A percentile compares a stretch with the other conserved stretches of the same genome.
Conservation (phyloP, 73 alveolate genomes). For the Paramecium caudatum region DNA sequence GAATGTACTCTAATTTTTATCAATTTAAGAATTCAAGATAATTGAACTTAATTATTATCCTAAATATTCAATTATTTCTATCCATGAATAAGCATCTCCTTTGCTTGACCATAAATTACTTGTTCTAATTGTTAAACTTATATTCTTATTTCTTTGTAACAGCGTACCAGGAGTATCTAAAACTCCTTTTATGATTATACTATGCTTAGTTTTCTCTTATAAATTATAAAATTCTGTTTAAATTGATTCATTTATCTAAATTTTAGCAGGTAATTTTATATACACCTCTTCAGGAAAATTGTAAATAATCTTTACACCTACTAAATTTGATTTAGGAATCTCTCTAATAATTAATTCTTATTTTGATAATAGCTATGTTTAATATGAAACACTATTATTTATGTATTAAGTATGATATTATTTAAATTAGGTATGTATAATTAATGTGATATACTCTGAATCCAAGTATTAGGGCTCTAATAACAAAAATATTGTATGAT, state of each 20-base stretch:
- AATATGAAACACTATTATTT: background rate
- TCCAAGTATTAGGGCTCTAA: slow-evolving; percentile 22
- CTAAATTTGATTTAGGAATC: slow-evolving; percentile 12
- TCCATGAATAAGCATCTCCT: slow-evolving; percentile 64
- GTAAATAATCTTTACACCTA: background rate
- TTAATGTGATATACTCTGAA: slow-evolving; percentile 1
- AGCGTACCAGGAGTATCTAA: slow-evolving; percentile 25
- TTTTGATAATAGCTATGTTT: background rate
- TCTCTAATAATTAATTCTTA: slow-evolving; percentile 21
- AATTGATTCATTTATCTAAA: background rate
- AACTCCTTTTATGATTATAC: slow-evolving; percentile 28
- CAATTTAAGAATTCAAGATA: background rate
- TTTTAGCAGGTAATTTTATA: background rate
- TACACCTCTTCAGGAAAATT: background rate
- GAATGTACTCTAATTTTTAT: slow-evolving; percentile 11
- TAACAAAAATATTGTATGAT: background rate
- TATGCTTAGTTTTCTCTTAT: slow-evolving; percentile 26
- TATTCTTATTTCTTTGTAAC: background rate
- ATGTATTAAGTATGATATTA: background rate
- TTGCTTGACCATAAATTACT: background rate
- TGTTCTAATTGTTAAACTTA: slow-evolving; percentile 11
- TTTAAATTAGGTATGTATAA: slow-evolving; percentile 10
- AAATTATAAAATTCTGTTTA: background rate
- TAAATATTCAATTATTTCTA: background rate
- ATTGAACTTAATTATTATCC: background rate